Conservation (phyloP, 768 basidiomycete genomes). For the Russula emetica region DNA sequence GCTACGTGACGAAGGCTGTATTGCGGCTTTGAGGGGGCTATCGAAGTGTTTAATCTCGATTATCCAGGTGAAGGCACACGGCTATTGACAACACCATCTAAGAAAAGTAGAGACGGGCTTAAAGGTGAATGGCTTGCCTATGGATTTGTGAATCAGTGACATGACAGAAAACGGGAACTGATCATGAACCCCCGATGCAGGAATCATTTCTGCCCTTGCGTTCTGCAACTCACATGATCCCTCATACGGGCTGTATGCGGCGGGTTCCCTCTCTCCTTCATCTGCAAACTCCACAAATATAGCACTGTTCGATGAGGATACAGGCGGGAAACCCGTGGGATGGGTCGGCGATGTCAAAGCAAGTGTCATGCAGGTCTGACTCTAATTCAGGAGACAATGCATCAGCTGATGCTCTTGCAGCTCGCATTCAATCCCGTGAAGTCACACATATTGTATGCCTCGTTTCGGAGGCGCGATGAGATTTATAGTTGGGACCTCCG, state of each 20-base stretch:
- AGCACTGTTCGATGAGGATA: conserved; percentile 60
- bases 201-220: conserved; percentile 80
- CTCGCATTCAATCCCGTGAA: conserved; percentile 70
- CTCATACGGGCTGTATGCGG: conserved; percentile 64
- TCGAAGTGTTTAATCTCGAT: conserved; percentile 78
- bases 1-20: conserved; percentile 52
- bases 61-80: conserved; percentile 71
- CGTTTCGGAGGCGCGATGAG: conserved; percentile 60
- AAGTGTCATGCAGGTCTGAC: conserved; percentile 52
- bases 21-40: conserved; percentile 81
- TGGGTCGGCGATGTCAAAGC: conserved; percentile 55
- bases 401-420: conserved; percentile 36
- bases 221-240: conserved; percentile 60
- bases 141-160: conserved; percentile 1
- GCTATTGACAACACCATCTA: conserved; percentile 62
- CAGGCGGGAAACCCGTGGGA: conserved; percentile 49
- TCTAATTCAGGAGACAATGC: neutral
- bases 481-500: conserved; percentile 82
- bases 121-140: conserved; percentile 54
- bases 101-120: conserved; percentile 78
- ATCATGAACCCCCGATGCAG: conserved; percentile 33
- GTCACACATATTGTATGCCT: conserved; percentile 72
- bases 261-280: conserved; percentile 63
- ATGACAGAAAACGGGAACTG: neutral
- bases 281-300: conserved; percentile 49